Conservation (phyloP, 495 filamentous ascomycete genomes). For the Trichocladium uniseriatum region DNA sequence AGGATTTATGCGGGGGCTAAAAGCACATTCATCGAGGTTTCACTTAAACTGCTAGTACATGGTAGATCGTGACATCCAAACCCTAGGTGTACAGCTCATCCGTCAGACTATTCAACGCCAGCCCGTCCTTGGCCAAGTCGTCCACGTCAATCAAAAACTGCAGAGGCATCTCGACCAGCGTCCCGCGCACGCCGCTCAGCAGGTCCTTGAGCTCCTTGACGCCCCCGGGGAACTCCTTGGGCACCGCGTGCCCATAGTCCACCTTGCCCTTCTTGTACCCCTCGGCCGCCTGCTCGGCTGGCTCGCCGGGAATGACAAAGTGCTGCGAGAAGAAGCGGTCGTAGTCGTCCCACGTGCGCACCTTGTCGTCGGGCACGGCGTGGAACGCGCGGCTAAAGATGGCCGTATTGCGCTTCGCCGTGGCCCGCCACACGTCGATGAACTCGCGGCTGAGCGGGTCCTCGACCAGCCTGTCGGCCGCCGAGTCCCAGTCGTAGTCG, state of each 20-base stretch:
- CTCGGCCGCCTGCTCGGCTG: conserved; percentile 17
- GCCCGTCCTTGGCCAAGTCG: conserved; percentile 79
- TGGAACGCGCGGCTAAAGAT: conserved; percentile 83
- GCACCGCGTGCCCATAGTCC: conserved; percentile 79
- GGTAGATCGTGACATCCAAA: too few relatives aligned
- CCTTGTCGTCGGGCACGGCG: conserved; percentile 69
- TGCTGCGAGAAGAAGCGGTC: conserved; percentile 65
- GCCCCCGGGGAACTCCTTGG: conserved; percentile 63
- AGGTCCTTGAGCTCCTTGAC: conserved; percentile 70
- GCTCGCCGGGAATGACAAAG: conserved; percentile 51
- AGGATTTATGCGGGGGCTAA: too few relatives aligned
- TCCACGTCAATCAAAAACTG: conserved; percentile 73
- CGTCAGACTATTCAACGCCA: conserved; percentile 71
- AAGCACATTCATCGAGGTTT: too few relatives aligned
- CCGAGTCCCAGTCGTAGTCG: conserved; percentile 70
- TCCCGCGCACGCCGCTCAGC: conserved; percentile 65
- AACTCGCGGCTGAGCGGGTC: conserved; percentile 67
- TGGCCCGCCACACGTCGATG: conserved; percentile 59
- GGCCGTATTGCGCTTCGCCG: conserved; percentile 72
- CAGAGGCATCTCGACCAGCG: conserved; percentile 86
- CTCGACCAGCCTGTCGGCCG: conserved; percentile 61
- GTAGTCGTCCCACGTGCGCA: conserved; percentile 78
- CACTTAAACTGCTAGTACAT: too few relatives aligned
- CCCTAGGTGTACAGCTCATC: conserved; percentile 74
- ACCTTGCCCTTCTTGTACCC: conserved; percentile 35